Base-by-base conservation (phyloP, 2,329 filamentous ascomycete genomes). In the Pseudodiploospora longispora region DNA sequence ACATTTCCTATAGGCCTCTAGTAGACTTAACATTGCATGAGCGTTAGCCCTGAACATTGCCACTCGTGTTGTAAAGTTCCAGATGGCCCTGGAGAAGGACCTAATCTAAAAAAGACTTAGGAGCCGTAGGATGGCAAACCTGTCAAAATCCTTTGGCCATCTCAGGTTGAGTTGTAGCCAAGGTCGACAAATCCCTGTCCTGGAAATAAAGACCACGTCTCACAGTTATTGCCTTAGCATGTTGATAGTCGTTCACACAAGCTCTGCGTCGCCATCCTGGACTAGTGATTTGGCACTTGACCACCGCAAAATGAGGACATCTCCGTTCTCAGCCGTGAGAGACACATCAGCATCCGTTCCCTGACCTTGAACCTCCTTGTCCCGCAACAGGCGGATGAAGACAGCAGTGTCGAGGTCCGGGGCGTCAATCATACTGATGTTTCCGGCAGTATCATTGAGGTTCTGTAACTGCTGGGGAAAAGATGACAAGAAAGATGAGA, bases 401-500 rank as follows among this genome's bases (percentile, higher is more conserved):
- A 97, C 90, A 6, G 88, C 88, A 2, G 78, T 74, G 48, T 93
- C 85, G 39, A 81, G 67, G 60, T 97, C 93, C 0, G 93, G 93
- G 2, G 78, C 73, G 59, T 95, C 89, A 30, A 97, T 80, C 93
- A 98, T 98, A 67, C 79, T 89, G 45, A 91, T 83, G 7, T 90
- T 90, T 30, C 89, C 91, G 0, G 85, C 82, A 10, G 85, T 87
- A 67, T 98, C 93, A 65, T 97, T 94, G 43, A 98, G 70, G 53
- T 89, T 82, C 62, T 91, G 85, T 55, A 98, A 65, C 38, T 79
- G 73, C 10, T 78, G 68, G 1, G 93, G 93, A 55, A 98, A 96
- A 9, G 84, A 80, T 0, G 75, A 76, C 10, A 98, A 74, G 58
- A 98, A 98, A 1, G 87, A 91, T 1, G 83, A 77, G 5, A 85